A percentile compares a stretch with the other conserved stretches of the same genome.
Conservation (phyloP, 2,329 filamentous ascomycete species). For the Coccinonectria pachysandricola region DNA sequence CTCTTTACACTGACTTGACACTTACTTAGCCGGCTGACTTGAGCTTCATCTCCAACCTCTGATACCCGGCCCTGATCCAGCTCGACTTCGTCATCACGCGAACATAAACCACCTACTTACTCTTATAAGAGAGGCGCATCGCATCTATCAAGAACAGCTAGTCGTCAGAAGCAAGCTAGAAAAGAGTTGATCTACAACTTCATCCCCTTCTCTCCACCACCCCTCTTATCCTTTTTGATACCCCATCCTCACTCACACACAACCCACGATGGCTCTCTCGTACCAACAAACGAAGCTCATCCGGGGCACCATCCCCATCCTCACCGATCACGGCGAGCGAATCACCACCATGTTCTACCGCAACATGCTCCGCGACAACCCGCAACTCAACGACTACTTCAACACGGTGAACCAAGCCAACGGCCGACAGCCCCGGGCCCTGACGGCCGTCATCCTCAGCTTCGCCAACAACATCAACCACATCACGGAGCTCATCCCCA, state of each 20-base stretch:
- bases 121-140: no score
- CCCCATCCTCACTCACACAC: neutral
- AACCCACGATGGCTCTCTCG: conserved; percentile 30
- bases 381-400: conserved; percentile 60
- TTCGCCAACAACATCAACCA: conserved; percentile 63
- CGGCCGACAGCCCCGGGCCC: conserved; percentile 24
- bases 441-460: conserved; percentile 44
- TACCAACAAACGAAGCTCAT: conserved; percentile 52
- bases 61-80: no score
- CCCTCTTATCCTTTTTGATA: neutral
- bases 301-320: conserved; percentile 59
- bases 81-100: no score
- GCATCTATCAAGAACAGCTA: no score
- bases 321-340: conserved; percentile 55
- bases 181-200: conserved; percentile 2
- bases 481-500: conserved; percentile 43
- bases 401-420: conserved; percentile 37
- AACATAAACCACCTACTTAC: no score
- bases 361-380: conserved; percentile 54
- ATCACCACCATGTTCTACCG: conserved; percentile 66
- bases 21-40: no score
- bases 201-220: conserved; percentile 1
- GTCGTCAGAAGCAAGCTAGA: no score
- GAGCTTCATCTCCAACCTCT: no score
- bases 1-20: no score